These are phyloP conservation scores for Jaminaea rosea DNA, from an alignment of 1,284 basidiomycete species.

Conservation along the genomic window DNA sequence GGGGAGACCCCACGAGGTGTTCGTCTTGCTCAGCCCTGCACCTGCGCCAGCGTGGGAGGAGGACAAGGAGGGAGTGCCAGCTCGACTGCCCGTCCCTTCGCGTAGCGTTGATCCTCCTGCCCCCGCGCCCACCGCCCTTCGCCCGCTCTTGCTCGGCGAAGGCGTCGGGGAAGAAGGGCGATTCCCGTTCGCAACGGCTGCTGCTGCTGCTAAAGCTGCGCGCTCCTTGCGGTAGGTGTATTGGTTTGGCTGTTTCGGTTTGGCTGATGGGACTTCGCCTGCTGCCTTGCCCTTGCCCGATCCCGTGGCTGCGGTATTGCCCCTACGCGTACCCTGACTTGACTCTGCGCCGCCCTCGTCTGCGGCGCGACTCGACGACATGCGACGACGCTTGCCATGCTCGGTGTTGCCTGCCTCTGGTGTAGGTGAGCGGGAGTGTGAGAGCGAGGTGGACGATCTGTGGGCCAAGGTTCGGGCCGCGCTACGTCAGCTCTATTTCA, in stretches of 20 bases:
- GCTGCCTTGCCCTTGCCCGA: neutral
- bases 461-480: no score
- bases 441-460: no score
- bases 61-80: conserved; percentile 27
- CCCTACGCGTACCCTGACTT: no score
- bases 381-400: conserved; percentile 32
- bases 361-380: no score
- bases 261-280: conserved; percentile 4
- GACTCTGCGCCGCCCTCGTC: no score
- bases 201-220: conserved; percentile 10
- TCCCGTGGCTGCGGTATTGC: no score
- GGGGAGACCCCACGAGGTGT: conserved; percentile 78
- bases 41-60: conserved; percentile 11
- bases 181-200: conserved; percentile 8
- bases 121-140: conserved; percentile 6
- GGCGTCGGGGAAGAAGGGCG: conserved; percentile 27
- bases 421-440: no score
- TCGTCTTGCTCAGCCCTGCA: conserved; percentile 52
- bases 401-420: no score
- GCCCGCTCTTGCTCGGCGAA: conserved; percentile 25
- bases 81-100: conserved; percentile 13
- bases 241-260: conserved; percentile 53
- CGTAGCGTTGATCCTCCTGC: conserved; percentile 6
- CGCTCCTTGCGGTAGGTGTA: conserved; percentile 55
- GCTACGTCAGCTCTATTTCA: no score